These are phyloP conservation scores for Euphorbia celastroides DNA, from an alignment of 441 rosid species.

Conservation along the genomic window DNA sequence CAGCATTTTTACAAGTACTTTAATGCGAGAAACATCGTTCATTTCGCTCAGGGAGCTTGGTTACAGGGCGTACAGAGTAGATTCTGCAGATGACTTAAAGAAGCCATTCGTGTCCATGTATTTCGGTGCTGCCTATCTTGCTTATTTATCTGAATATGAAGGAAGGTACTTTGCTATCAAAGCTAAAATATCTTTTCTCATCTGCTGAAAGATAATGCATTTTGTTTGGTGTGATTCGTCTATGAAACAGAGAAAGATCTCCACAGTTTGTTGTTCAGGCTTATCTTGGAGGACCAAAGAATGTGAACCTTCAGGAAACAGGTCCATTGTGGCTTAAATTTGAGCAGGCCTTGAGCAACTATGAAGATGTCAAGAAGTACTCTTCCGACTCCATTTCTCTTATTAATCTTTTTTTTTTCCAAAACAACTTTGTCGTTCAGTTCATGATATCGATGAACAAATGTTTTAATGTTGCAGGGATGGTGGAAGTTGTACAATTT, in stretches of 20 bases:
- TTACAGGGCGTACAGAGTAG: constrained; percentile 65
- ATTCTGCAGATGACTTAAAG: constrained; percentile 54
- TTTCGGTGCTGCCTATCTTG: constrained; percentile 79
- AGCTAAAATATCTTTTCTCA: too few relatives aligned
- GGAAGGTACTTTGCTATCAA: constrained; percentile 76
- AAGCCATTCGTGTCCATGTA: constrained; percentile 89
- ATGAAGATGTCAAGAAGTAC: constrained; percentile 38
- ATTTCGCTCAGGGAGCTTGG: constrained; percentile 60
- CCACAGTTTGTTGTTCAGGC: constrained; percentile 76
- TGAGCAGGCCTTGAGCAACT: constrained; percentile 46
- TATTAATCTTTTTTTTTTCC: background rate
- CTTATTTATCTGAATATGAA: constrained; percentile 79
- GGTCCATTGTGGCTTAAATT: constrained; percentile 43
- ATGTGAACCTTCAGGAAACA: constrained; percentile 51
- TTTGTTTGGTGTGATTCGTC: constrained; percentile 5
- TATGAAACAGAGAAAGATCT: constrained; percentile 52
- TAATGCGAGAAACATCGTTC: constrained; percentile 13
- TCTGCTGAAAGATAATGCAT: background rate
- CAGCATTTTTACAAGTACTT: constrained; percentile 3
- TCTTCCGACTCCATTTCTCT: background rate
- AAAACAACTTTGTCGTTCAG: background rate
- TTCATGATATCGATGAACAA: constrained; percentile 6
- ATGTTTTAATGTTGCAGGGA: constrained; percentile 34
- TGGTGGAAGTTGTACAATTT: constrained; percentile 51
- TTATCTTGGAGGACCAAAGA: constrained; percentile 61